Base-by-base conservation (phyloP, 768 basidiomycete species). In the Suillus weaverae region DNA sequence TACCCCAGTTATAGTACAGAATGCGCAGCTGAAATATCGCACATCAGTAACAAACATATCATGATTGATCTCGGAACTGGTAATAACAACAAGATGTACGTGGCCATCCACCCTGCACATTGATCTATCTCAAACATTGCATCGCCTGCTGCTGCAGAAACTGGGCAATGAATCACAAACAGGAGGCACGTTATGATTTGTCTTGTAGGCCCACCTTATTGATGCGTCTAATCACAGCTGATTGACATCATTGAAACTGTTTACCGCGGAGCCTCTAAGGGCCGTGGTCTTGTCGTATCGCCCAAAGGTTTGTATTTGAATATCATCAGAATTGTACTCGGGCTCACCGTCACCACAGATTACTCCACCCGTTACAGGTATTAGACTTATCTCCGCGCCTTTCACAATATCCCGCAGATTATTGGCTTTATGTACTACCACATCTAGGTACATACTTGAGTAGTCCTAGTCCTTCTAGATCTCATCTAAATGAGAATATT, bases 41-140 rank as follows among this genome's bases (percentile, higher is more conserved):
- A 13, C 16, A 38, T 0, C 70, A 97, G 96, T 50, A 97, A 97
- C 78, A 97, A 99, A 75, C 97, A 99, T 75, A 99, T 99, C 80
- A 99, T 99, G 97, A 98, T 99, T 73, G 97, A 98, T 86, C 80
- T 99, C 69, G 96, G 95, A n/a, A 99, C 96, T 59, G 96, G 96
- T 83, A 97, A 99, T 79, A 98, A 98, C 80, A 98, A 98, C 80
- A 98, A 99, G 82, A 97, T 97, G 95, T 96, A 64, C 68, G 94
- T 82, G 4, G 20, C 13, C 32, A 48, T 44, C 38, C n/a, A 61
- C 35, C 26, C 14, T 62, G 35, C n/a, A 36, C 39, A 11, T 43
- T 61, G 30, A 59, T 60, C 39, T 44, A 26, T 38, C 14, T 53
- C 57, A 38, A 35, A 46, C 33, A 33, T 61, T 8, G 4, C 10